These are phyloP conservation scores for Sinapis alba DNA, from an alignment of 441 rosid species.

Conservation along the genomic window DNA sequence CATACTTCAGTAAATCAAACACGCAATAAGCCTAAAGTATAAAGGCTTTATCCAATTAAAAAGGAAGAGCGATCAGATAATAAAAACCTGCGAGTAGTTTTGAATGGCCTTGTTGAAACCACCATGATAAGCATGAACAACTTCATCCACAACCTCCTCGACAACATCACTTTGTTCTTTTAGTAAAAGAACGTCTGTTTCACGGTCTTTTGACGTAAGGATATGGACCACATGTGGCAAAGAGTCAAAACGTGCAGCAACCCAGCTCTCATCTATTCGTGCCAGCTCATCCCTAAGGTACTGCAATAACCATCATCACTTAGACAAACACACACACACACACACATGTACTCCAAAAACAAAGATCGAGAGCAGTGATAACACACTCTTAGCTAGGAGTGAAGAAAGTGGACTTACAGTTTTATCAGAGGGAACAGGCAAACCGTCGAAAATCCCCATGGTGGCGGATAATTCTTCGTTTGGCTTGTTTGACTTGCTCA, in stretches of 20 bases:
- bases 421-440: slow-evolving; percentile 92
- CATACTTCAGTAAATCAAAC: slow-evolving; percentile 17
- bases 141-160: slow-evolving; percentile 99
- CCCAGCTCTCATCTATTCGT: slow-evolving; percentile 86
- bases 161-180: slow-evolving; percentile 93
- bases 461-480: slow-evolving; percentile 23
- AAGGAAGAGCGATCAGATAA: slow-evolving; percentile 4
- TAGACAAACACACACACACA: slow-evolving; percentile 16
- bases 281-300: slow-evolving; percentile 83
- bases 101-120: slow-evolving; percentile 99
- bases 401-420: slow-evolving; percentile 49
- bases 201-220: slow-evolving; percentile 94
- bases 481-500: slow-evolving; percentile 34
- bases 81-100: slow-evolving; percentile 94
- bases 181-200: slow-evolving; percentile 68
- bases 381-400: neutral
- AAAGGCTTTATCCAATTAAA: neutral
- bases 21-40: neutral
- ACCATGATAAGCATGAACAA: slow-evolving; percentile 92
- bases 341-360: slow-evolving; percentile 11
- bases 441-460: slow-evolving; percentile 86
- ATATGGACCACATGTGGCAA: slow-evolving; percentile 97
- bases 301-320: slow-evolving; percentile 52
- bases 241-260: slow-evolving; percentile 92
- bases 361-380: slow-evolving; percentile 3